Evolutionary conservation across 805 yeast species (phyloP).

Genomic region (Hemisphaericaspora nanyangensis): DNA sequence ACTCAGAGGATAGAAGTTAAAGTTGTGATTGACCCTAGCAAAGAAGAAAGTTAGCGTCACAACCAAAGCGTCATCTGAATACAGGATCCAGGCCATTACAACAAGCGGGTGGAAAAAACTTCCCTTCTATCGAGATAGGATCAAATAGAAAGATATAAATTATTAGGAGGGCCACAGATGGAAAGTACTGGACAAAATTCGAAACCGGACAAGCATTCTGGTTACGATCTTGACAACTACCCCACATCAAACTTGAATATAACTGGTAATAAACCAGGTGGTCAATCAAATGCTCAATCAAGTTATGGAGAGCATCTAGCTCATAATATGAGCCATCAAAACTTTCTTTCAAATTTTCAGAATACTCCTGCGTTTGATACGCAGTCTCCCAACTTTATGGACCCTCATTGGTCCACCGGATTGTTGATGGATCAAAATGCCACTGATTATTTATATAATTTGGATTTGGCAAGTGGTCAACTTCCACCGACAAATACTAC

Average conservation of each 20-base stretch:
- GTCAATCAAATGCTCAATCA: background rate
- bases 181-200: background rate
- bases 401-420: slow-evolving; percentile 27
- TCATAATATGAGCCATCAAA: background rate
- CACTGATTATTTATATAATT: slow-evolving; percentile 27
- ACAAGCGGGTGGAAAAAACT: too few relatives aligned
- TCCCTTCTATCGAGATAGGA: too few relatives aligned
- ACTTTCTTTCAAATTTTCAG: background rate
- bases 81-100: too few relatives aligned
- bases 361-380: slow-evolving; percentile 1
- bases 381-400: slow-evolving; percentile 4
- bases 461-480: slow-evolving; percentile 22
- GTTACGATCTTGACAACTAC: background rate
- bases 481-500: slow-evolving; percentile 11
- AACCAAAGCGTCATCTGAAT: too few relatives aligned
- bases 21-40: too few relatives aligned
- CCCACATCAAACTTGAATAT: background rate
- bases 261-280: too few relatives aligned
- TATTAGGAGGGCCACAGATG: too few relatives aligned
- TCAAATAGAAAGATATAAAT: too few relatives aligned
- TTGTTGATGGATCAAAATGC: slow-evolving; percentile 27
- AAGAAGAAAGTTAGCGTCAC: too few relatives aligned
- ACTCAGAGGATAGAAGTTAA: too few relatives aligned
- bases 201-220: background rate
- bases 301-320: background rate